Conservation (phyloP, 2,329 filamentous ascomycete genomes). For the Scedosporium boydii region DNA sequence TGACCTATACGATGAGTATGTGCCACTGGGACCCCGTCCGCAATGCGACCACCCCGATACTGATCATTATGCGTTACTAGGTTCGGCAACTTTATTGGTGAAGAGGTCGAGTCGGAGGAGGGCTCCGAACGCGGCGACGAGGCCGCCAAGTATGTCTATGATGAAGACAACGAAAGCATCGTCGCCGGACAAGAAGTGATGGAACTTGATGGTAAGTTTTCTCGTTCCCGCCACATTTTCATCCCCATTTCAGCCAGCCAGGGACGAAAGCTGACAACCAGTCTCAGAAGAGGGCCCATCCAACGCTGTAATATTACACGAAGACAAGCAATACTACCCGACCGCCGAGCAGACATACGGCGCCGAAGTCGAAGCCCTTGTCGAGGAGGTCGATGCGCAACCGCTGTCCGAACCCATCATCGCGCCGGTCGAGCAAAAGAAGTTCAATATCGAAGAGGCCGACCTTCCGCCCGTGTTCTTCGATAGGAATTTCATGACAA, state of each 20-base stretch:
- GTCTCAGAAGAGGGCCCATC: conserved; percentile 60
- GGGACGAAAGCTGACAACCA: not conserved
- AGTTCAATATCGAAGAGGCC: conserved; percentile 87
- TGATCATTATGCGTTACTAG: conserved; percentile 30
- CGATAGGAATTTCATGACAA: conserved; percentile 84
- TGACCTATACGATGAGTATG: conserved; percentile 92
- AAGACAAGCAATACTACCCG: conserved; percentile 99
- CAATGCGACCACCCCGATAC: not conserved
- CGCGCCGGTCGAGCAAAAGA: conserved; percentile 86
- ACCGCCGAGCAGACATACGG: conserved; percentile 96
- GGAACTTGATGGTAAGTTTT: conserved; percentile 69
- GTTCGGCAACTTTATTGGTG: conserved; percentile 98
- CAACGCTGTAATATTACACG: conserved; percentile 94
- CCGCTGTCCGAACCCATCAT: conserved; percentile 88
- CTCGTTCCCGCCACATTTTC: not conserved
- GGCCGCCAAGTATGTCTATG: conserved; percentile 69
- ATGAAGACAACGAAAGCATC: conserved; percentile 57
- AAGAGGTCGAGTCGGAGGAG: conserved; percentile 75
- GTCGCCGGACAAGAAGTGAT: conserved; percentile 74
- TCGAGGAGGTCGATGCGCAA: conserved; percentile 95
- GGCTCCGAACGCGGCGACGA: conserved; percentile 71
- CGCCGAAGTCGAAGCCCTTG: conserved; percentile 84
- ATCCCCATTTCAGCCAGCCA: not conserved
- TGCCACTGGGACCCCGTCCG: not conserved
- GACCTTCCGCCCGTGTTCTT: conserved; percentile 84